A percentile compares a stretch with the other conserved stretches of the same genome.
phyloP scores from a whole-genome alignment of 176 grass and related monocot species.

The Luzula sylvatica region DNA sequence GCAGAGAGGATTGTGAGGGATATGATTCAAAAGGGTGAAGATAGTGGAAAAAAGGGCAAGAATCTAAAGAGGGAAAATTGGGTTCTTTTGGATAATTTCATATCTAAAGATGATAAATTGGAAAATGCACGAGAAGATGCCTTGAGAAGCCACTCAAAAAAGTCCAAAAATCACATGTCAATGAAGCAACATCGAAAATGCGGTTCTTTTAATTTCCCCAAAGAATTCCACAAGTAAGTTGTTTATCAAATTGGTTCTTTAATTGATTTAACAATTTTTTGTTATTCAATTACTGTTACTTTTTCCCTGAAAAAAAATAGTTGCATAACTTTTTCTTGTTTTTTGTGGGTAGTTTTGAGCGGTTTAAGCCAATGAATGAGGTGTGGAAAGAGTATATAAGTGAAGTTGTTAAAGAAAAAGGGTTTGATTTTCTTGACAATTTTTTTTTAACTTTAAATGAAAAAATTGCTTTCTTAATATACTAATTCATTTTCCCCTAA shows the following conservation, averaged over 20 bases:
- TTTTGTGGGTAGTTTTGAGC: slow-evolving; percentile 48
- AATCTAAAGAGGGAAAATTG: slow-evolving; percentile 33
- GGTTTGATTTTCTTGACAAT: slow-evolving; percentile 29
- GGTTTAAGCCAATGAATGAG: slow-evolving; percentile 79
- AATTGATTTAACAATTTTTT: too few relatives aligned
- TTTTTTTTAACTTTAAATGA: slow-evolving; percentile 2
- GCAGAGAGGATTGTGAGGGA: slow-evolving; percentile 23
- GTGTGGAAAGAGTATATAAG: slow-evolving; percentile 72
- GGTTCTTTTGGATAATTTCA: slow-evolving; percentile 32
- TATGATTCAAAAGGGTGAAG: slow-evolving; percentile 30
- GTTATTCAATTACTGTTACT: too few relatives aligned
- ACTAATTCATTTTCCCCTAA: not conserved
- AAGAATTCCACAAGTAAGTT: slow-evolving; percentile 36
- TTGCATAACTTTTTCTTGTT: too few relatives aligned
- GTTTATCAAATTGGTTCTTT: too few relatives aligned
- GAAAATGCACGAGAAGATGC: slow-evolving; percentile 24
- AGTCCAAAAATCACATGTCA: slow-evolving; percentile 30
- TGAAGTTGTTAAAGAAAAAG: slow-evolving; percentile 39
- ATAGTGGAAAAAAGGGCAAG: slow-evolving; percentile 10
- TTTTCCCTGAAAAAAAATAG: too few relatives aligned
- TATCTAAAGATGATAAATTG: slow-evolving; percentile 24
- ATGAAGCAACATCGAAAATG: slow-evolving; percentile 34
- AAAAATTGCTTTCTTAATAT: slow-evolving; percentile 17
- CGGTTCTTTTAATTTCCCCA: slow-evolving; percentile 28
- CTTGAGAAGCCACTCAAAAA: slow-evolving; percentile 27